Evolutionary conservation across 179 eudicot genomes (phyloP).

Genomic region (Carnegiea gigantea): DNA sequence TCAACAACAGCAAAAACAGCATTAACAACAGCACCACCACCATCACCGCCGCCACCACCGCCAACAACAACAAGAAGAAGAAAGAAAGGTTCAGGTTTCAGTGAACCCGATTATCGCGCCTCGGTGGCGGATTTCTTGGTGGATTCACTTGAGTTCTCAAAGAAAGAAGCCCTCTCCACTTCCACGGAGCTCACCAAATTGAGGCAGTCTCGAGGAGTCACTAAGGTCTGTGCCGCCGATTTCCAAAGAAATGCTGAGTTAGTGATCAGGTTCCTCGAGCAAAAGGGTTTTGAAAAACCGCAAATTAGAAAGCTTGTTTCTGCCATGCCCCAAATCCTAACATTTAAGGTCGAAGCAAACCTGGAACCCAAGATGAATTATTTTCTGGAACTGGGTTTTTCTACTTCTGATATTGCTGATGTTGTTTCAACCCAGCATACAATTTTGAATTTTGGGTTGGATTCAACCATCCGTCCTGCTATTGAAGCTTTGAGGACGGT

Average conservation of each 20-base stretch:
- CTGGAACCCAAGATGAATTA: neutral
- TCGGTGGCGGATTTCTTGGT: slow-evolving; percentile 14
- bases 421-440: neutral
- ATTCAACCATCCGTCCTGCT: neutral
- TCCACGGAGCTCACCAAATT: neutral
- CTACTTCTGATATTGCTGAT: neutral
- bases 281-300: neutral
- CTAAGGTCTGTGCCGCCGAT: neutral
- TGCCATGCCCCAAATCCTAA: neutral
- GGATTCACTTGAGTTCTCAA: neutral
- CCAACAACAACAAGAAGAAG: neutral
- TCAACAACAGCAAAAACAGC: no score
- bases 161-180: slow-evolving; percentile 15
- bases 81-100: neutral
- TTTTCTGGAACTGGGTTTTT: neutral
- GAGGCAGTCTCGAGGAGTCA: neutral
- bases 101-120: neutral
- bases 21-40: no score
- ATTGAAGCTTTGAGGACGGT: neutral
- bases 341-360: neutral
- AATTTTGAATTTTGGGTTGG: neutral
- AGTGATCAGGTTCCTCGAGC: neutral
- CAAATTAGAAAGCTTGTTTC: neutral
- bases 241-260: neutral
- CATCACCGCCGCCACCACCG: no score